A percentile compares a stretch with the other conserved stretches of the same genome.
phyloP scores from a whole-genome alignment of 176 grass and related monocot genomes.

The Pontederia crassipes region DNA sequence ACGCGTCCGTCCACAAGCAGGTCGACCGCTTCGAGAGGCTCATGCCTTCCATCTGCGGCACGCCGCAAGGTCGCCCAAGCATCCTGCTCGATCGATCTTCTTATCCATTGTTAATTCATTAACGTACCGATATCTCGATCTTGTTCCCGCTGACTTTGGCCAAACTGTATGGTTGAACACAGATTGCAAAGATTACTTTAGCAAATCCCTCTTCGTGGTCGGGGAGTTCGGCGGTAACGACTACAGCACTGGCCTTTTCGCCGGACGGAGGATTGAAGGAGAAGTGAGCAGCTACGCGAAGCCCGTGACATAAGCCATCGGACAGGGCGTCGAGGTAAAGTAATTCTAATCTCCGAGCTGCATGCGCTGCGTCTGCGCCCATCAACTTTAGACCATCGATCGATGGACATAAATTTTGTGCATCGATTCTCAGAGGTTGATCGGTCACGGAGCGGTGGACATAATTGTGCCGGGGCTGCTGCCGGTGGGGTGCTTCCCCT shows the following conservation, averaged over 20 bases:
- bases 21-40: conserved; percentile 30
- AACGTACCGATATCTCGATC: no score
- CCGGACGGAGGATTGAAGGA: conserved; percentile 25
- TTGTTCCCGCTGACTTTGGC: no score
- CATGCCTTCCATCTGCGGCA: conserved; percentile 31
- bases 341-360: no score
- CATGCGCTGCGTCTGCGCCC: no score
- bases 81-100: neutral
- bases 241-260: conserved; percentile 65
- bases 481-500: conserved; percentile 68
- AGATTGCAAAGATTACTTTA: conserved; percentile 32
- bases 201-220: conserved; percentile 26
- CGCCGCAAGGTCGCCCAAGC: neutral
- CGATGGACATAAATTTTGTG: no score
- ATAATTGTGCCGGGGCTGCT: conserved; percentile 65
- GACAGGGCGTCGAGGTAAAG: no score
- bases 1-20: conserved; percentile 24
- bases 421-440: conserved; percentile 31
- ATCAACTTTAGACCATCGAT: neutral
- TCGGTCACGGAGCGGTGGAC: conserved; percentile 47
- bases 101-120: no score
- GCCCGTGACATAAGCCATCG: no score
- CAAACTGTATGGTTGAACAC: neutral
- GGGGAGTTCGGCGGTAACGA: conserved; percentile 59
- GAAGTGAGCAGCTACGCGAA: no score